Base-by-base conservation (phyloP, 2,329 filamentous ascomycete genomes). In the Aschersonia sp. region DNA sequence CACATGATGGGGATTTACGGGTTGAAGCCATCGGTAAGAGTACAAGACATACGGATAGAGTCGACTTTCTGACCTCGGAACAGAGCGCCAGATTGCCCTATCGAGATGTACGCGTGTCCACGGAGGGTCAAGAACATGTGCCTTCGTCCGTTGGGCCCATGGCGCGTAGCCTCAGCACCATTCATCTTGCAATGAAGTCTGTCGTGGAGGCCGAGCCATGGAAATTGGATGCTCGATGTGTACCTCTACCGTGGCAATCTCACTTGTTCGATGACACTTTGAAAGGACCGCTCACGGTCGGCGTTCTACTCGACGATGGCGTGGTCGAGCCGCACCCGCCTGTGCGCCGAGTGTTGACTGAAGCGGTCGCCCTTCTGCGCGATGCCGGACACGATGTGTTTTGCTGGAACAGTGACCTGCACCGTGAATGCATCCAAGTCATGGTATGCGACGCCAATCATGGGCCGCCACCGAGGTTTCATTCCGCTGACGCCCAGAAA, bases 81-180 rank as follows among this genome's bases (percentile, higher is more conserved):
- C 48, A 80, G 75, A 80, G 73, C 52, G 65, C 67, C 2, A 69
- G 78, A 5, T 56, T 81, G 1, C 76, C 79, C 0, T 82, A 82
- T 46, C 56, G 68, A 9, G 77, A 76, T 0, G 74, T 78, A 0
- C 67, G 75, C 0, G 78, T 82, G 0, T 80, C 77, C 0, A 80
- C 74, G 0, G 77, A 81, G 41, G 77, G 79, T 2, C 78, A 82
- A 54, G 75, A 81, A 48, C 77, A 82, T 58, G 73, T 82, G 0
- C 78, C 78, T 1, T 82, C 78, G 0, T 69, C 77, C 0, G 62
- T 81, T n/a, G 78, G 79, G 0, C 79, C 80, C 1, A 68, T 84
- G 63, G 65, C 74, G 5, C 66, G 77, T 9, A 54, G 48, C 1
- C 49, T 60, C 1, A 49, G 51, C 0, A 75, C 77, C 0, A 60